Conservation (phyloP, 164 flowering plant species). For the Chimonanthus praecox region DNA sequence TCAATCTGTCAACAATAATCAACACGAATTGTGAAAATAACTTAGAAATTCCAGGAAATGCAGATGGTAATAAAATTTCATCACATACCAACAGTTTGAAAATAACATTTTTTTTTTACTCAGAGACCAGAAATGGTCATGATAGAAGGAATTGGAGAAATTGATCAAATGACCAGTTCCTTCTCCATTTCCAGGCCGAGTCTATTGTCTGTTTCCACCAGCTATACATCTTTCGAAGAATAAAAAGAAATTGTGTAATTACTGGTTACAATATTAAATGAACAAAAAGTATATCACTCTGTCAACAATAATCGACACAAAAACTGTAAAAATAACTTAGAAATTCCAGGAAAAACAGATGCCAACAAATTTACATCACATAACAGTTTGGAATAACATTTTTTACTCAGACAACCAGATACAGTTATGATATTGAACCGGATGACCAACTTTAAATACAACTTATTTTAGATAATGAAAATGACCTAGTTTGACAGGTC, state of each 20-base stretch:
- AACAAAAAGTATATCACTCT: background rate
- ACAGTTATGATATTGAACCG: background rate
- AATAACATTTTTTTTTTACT: background rate
- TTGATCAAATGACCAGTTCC: slow-evolving; percentile 15
- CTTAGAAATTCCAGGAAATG: background rate
- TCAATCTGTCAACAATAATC: background rate
- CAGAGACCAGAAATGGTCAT: background rate
- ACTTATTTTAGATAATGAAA: too few relatives aligned
- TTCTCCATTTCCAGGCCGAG: slow-evolving; percentile 20
- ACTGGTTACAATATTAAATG: background rate
- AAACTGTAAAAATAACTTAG: background rate
- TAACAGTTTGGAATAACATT: background rate
- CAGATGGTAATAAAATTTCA: background rate
- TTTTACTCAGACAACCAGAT: background rate
- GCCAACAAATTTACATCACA: background rate
- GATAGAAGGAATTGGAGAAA: too few relatives aligned
- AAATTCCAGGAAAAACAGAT: background rate
- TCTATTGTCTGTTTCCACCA: background rate
- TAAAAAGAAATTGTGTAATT: background rate
- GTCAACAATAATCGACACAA: background rate
- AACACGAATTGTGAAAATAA: background rate
- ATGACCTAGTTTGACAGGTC: too few relatives aligned
- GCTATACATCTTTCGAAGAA: slow-evolving; percentile 27
- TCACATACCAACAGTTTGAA: background rate
- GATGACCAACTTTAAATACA: too few relatives aligned